These are phyloP conservation scores for Comarum palustre DNA, from an alignment of 306 rosid species.

Conservation along the genomic window DNA sequence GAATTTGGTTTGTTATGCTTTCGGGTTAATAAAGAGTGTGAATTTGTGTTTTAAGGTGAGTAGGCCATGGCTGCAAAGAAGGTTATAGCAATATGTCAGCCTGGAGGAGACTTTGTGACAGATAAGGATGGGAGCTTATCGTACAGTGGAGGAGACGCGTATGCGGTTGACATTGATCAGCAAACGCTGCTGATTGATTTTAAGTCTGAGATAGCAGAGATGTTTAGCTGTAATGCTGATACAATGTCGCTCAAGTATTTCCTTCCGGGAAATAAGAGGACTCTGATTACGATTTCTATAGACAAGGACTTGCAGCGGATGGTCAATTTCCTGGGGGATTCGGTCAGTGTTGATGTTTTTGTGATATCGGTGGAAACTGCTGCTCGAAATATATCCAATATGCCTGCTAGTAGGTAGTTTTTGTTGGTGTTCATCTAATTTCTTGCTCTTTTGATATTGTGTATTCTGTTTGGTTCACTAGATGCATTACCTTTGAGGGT, in stretches of 20 bases:
- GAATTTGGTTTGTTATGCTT: background rate
- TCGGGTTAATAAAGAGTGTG: background rate
- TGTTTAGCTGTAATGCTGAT: slow-evolving; percentile 54
- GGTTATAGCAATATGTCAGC: slow-evolving; percentile 89
- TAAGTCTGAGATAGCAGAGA: slow-evolving; percentile 77
- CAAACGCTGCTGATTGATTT: slow-evolving; percentile 61
- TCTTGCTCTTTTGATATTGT: slow-evolving; percentile 18
- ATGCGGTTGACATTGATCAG: slow-evolving; percentile 77
- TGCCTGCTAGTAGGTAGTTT: slow-evolving; percentile 90
- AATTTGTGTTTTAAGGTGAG: slow-evolving; percentile 1
- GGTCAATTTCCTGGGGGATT: slow-evolving; percentile 74
- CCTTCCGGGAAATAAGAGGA: slow-evolving; percentile 87
- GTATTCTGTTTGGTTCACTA: slow-evolving; percentile 3
- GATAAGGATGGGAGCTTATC: slow-evolving; percentile 70
- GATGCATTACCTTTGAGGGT: slow-evolving; percentile 9
- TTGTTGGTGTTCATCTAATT: slow-evolving; percentile 9
- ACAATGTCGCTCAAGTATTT: slow-evolving; percentile 77
- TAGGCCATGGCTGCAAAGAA: slow-evolving; percentile 69
- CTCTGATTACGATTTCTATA: slow-evolving; percentile 80
- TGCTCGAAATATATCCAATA: slow-evolving; percentile 60
- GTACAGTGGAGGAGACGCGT: slow-evolving; percentile 85
- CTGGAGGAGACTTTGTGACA: slow-evolving; percentile 80
- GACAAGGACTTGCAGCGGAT: slow-evolving; percentile 95
- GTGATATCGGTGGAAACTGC: slow-evolving; percentile 64
- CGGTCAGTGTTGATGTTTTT: slow-evolving; percentile 66